Evolutionary conservation across 805 yeast species (phyloP), one percentile per base, ranked within the genome.

Genomic region (Monosporozyma unispora): DNA sequence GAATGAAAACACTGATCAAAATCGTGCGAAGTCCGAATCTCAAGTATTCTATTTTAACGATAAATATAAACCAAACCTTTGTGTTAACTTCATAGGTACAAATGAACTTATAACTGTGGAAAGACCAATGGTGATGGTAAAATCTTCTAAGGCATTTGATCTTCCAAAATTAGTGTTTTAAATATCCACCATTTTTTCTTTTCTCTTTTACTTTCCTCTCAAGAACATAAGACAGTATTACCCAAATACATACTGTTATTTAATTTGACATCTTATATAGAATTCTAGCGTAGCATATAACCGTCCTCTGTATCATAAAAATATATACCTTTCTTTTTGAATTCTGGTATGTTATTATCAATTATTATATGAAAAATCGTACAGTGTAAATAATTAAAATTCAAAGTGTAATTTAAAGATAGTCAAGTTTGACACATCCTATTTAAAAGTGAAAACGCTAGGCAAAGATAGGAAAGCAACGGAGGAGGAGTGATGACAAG

Each of bases 61-160:
- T 45, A 86, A 86, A 59, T 90, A 86, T n/a, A 40, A 81, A 57
- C 85, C 91, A 18, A 68, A 89, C 33, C 68, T 90, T 50, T 76
- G 70, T 54, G 89, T 81, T 11, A 83, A 74, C 22, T 66, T 70
- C 23, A 70, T 87, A 73, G 76, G 50, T 2, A 64, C 61, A 18
- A 67, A 73, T 16, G 90, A 83, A 55, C 64, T 90, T 46, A 73
- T 86, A 3, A 78, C 90, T 27, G 78, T 88, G 38, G 97, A 90
- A 64, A 76, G 89, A 64, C 91, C 93, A 4, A 69, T 77, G 47
- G 76, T 74, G 57, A 75, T 80, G 43, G 68, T 77, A 50, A 75
- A 80, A 27, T 66, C 76, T 16, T 71, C 80, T 19, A 79, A 85
- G 41, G 89, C 91, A 47, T 85, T 83, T 67, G 76, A 79, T 53